Percentiles rank a stretch among this genome's conserved stretches.
Conservation (phyloP, 148 eudicot species). For the Persicaria maculosa region DNA sequence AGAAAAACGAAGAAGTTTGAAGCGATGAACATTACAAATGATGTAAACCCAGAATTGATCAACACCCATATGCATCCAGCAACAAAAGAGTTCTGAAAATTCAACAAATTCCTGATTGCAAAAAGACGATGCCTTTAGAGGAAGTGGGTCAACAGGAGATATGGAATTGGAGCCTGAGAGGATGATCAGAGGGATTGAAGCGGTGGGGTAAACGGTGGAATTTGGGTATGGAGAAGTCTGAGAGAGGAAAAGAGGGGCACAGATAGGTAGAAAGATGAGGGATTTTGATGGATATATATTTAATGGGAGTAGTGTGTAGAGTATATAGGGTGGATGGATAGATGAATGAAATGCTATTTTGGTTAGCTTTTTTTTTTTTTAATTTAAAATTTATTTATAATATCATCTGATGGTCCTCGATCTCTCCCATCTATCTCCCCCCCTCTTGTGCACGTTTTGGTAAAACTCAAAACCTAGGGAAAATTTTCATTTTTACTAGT, state of each 20-base stretch:
- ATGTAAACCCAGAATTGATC: slow-evolving; percentile 6
- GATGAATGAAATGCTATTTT: slow-evolving; percentile 9
- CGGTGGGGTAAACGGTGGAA: slow-evolving; percentile 9
- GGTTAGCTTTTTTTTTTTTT: background rate
- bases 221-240: background rate
- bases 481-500: too few relatives aligned
- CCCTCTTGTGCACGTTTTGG: background rate
- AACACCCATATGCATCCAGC: slow-evolving; percentile 11
- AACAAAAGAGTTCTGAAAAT: background rate
- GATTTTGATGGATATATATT: slow-evolving; percentile 6
- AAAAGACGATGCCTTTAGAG: background rate
- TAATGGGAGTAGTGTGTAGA: background rate
- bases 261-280: background rate
- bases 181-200: slow-evolving; percentile 11
- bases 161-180: background rate
- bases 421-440: background rate
- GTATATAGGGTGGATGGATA: slow-evolving; percentile 4
- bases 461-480: too few relatives aligned
- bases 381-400: background rate
- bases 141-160: background rate
- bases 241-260: slow-evolving; percentile 1
- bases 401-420: background rate
- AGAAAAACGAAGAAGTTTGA: background rate
- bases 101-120: background rate
- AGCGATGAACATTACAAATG: background rate